phyloP scores from a whole-genome alignment of 441 rosid species.

The Gossypium schwendimanii region DNA sequence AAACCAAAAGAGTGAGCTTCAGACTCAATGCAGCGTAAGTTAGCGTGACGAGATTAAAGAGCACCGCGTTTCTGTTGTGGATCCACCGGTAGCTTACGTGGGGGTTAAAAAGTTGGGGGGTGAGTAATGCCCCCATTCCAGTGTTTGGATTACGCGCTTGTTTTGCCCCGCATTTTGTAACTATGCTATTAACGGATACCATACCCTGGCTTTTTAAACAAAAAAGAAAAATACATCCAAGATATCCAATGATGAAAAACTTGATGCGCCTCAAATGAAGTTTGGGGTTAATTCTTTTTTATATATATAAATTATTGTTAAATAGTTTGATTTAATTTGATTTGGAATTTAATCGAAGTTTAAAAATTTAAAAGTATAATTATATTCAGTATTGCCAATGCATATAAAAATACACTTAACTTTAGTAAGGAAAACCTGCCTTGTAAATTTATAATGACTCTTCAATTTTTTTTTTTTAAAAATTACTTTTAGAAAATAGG shows the following conservation, averaged over 20 bases:
- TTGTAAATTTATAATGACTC: background rate
- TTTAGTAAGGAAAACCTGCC: background rate
- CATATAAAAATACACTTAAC: background rate
- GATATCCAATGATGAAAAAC: too few species aligned
- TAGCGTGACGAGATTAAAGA: background rate
- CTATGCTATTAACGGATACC: background rate
- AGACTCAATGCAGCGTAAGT: conserved; percentile 7
- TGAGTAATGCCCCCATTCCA: background rate
- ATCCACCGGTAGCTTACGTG: background rate
- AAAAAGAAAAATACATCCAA: too few species aligned
- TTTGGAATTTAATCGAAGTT: too few species aligned
- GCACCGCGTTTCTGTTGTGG: background rate
- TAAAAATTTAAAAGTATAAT: background rate
- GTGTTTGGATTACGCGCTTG: background rate
- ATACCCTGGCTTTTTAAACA: too few species aligned
- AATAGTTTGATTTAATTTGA: too few species aligned
- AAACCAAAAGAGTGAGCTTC: background rate
- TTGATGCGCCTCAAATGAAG: too few species aligned
- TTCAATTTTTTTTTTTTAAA: background rate
- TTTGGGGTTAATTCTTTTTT: too few species aligned
- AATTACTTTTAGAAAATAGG: background rate
- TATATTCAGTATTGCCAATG: background rate
- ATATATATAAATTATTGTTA: too few species aligned
- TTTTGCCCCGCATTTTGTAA: background rate
- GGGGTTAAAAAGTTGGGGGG: background rate